Conservation (phyloP, 2,329 filamentous ascomycete genomes). For the Claviceps maximensis region DNA sequence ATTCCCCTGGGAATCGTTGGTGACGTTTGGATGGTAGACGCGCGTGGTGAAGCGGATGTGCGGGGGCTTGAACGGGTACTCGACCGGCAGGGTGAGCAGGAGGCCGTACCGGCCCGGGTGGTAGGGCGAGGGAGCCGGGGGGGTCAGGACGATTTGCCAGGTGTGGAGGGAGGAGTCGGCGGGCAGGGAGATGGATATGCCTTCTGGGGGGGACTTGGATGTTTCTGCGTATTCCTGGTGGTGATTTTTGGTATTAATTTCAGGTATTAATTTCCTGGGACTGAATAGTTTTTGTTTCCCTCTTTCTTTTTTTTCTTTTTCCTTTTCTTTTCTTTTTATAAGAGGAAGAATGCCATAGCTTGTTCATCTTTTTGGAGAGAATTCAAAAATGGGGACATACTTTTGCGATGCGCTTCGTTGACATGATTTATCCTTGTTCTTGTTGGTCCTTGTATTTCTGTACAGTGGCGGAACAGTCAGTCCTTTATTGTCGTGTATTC, state of each 20-base stretch:
- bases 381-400: too few relatives aligned
- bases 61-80: slow-evolving; percentile 87
- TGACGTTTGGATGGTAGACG: slow-evolving; percentile 92
- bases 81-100: slow-evolving; percentile 56
- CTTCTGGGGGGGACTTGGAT: slow-evolving; percentile 30
- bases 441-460: background rate
- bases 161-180: slow-evolving; percentile 34
- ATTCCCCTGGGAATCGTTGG: slow-evolving; percentile 70
- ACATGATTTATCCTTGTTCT: slow-evolving; percentile 17
- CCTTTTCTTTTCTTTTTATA: slow-evolving; percentile 3
- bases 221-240: slow-evolving; percentile 41
- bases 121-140: slow-evolving; percentile 34
- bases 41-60: slow-evolving; percentile 69
- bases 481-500: too few relatives aligned
- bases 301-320: background rate
- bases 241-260: too few relatives aligned
- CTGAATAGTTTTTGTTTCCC: background rate
- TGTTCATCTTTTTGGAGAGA: too few relatives aligned
- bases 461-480: too few relatives aligned
- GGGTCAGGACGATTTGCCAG: slow-evolving; percentile 37
- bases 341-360: too few relatives aligned
- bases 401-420: slow-evolving; percentile 32
- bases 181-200: slow-evolving; percentile 33
- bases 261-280: too few relatives aligned
- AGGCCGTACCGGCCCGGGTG: slow-evolving; percentile 62